Evolutionary conservation across 345 rosid species (phyloP).

Genomic region (Citrus unshiu): DNA sequence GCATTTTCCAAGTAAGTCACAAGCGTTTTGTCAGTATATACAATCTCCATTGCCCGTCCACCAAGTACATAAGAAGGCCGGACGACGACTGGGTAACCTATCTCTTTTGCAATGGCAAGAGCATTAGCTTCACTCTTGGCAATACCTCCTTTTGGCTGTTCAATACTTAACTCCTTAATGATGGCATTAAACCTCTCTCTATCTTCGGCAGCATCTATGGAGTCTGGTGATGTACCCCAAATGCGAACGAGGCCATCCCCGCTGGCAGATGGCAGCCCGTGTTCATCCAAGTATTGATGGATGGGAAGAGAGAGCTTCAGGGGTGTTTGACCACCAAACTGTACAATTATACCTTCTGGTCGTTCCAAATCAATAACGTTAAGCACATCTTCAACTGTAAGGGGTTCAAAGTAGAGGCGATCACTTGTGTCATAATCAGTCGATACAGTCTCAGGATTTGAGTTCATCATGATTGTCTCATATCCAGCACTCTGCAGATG

Average conservation of each 20-base stretch:
- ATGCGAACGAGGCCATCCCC: conserved; percentile 72
- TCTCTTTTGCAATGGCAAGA: conserved; percentile 68
- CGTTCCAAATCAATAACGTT: conserved; percentile 83
- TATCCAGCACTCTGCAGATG: conserved; percentile 79
- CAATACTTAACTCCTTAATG: conserved; percentile 68
- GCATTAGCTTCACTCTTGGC: conserved; percentile 92
- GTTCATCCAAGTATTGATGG: conserved; percentile 73
- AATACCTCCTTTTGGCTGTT: conserved; percentile 97
- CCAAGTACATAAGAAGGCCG: conserved; percentile 96
- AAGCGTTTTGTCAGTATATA: conserved; percentile 74
- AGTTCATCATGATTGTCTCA: conserved; percentile 98
- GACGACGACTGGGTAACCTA: conserved; percentile 93
- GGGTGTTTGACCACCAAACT: conserved; percentile 98
- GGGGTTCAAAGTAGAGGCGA: conserved; percentile 92
- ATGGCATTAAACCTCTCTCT: conserved; percentile 89
- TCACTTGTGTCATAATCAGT: conserved; percentile 97
- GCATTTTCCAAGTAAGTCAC: conserved; percentile 80
- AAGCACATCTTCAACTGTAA: conserved; percentile 86
- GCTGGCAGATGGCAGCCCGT: conserved; percentile 58
- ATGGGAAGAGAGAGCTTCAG: conserved; percentile 86
- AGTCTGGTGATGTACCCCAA: conserved; percentile 97
- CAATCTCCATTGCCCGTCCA: conserved; percentile 97
- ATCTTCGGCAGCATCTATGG: conserved; percentile 96
- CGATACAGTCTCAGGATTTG: conserved; percentile 96
- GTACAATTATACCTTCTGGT: conserved; percentile 96